Percentiles rank a stretch among this genome's conserved stretches.
phyloP scores from a whole-genome alignment of 2,329 filamentous ascomycete species.

The Aspergillus quadrilineatus region DNA sequence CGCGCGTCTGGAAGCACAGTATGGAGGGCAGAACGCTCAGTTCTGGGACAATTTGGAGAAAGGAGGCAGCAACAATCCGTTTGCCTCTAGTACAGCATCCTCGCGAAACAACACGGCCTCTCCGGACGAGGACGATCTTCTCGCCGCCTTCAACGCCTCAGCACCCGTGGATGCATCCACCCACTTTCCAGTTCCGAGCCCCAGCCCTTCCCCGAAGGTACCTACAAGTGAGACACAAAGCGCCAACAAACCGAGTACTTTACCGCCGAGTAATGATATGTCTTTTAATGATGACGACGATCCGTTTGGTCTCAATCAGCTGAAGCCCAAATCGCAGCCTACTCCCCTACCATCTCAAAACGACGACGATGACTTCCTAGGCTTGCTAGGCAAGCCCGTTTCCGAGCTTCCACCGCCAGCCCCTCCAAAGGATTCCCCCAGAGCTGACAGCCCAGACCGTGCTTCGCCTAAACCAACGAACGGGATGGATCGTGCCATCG shows the following conservation, averaged over 20 bases:
- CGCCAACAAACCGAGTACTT: constrained; percentile 18
- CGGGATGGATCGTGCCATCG: constrained; percentile 74
- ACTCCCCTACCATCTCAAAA: constrained; percentile 45
- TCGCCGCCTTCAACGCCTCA: constrained; percentile 61
- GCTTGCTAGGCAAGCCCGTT: constrained; percentile 60
- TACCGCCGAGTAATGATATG: constrained; percentile 24
- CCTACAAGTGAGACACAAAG: constrained; percentile 15
- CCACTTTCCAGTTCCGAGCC: constrained; percentile 53
- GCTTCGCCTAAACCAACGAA: constrained; percentile 34
- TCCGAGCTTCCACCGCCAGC: constrained; percentile 47
- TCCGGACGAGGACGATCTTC: constrained; percentile 57
- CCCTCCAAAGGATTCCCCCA: constrained; percentile 24
- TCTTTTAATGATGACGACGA: constrained; percentile 64
- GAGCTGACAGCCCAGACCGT: constrained; percentile 16
- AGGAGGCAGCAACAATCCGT: constrained; percentile 45
- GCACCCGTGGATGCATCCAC: constrained; percentile 61
- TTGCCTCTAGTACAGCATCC: constrained; percentile 38
- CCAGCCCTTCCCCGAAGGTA: constrained; percentile 31
- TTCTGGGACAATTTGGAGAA: constrained; percentile 74
- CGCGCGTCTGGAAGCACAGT: constrained; percentile 71
- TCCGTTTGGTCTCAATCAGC: constrained; percentile 74
- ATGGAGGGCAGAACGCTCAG: constrained; percentile 64
- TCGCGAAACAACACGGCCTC: constrained; percentile 52
- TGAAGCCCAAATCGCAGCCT: constrained; percentile 56
- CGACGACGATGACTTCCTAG: constrained; percentile 62